Percentiles rank a stretch among this genome's conserved stretches.
phyloP scores from a whole-genome alignment of 805 yeast species.

The Wickerhamomyces chambardii region DNA sequence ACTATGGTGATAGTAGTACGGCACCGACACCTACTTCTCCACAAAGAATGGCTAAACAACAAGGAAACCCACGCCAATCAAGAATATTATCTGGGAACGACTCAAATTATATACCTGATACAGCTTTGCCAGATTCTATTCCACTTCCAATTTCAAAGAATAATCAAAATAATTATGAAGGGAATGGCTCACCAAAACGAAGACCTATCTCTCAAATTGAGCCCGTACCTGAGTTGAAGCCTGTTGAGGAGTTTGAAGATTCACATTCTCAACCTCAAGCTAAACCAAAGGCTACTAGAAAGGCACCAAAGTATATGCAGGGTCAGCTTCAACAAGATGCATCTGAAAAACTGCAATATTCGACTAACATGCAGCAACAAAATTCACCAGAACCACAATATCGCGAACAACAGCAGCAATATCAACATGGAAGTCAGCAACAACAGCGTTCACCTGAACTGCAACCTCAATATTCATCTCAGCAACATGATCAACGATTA shows the following conservation, averaged over 20 bases:
- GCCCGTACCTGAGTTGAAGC: neutral
- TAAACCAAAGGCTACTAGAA: too few species aligned
- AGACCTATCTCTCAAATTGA: slow-evolving; percentile 4
- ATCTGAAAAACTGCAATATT: too few species aligned
- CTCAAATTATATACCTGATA: slow-evolving; percentile 11
- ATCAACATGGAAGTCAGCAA: neutral
- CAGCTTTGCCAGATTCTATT: slow-evolving; percentile 2
- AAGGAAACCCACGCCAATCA: neutral
- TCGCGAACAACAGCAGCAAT: neutral
- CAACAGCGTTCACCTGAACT: neutral
- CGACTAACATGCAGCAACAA: too few species aligned
- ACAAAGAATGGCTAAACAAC: neutral
- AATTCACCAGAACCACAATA: slow-evolving; percentile 2
- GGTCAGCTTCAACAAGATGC: neutral
- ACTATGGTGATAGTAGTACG: slow-evolving; percentile 5
- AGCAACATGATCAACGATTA: neutral
- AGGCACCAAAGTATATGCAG: neutral
- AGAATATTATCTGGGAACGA: slow-evolving; percentile 1
- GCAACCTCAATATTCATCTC: neutral
- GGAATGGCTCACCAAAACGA: slow-evolving; percentile 7
- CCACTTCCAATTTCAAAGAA: slow-evolving; percentile 10
- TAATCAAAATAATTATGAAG: neutral
- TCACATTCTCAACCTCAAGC: neutral
- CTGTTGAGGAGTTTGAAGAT: neutral
- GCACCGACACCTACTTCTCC: slow-evolving; percentile 3